These are phyloP conservation scores for Polygonum maritimum DNA, from an alignment of 148 eudicot species.

Conservation along the genomic window DNA sequence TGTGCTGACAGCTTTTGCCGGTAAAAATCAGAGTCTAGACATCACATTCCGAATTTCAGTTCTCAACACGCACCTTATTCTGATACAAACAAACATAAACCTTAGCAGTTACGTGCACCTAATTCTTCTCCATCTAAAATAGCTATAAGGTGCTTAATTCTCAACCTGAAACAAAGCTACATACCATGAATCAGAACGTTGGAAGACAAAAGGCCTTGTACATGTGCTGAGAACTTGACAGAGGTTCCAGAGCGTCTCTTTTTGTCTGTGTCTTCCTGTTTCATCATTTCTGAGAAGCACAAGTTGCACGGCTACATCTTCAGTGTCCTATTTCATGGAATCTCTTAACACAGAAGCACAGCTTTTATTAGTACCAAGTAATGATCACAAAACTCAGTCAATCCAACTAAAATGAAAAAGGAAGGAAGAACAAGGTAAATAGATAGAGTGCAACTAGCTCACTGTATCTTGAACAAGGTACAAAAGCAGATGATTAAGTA, in stretches of 20 bases:
- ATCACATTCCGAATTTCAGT: not conserved
- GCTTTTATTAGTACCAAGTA: not conserved
- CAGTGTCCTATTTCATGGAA: not conserved
- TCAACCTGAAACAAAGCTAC: not conserved
- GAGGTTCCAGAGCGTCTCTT: not conserved
- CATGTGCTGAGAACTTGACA: not conserved
- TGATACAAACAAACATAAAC: not conserved
- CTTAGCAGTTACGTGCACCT: not conserved
- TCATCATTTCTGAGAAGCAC: not conserved
- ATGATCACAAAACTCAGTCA: not conserved
- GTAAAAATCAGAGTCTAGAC: not conserved
- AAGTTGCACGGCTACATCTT: not conserved
- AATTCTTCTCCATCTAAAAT: not conserved
- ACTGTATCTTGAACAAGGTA: not conserved
- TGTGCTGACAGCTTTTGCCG: not conserved
- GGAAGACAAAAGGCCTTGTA: not conserved
- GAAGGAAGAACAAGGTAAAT: not conserved
- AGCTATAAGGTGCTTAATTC: not conserved
- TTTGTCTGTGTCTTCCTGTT: not conserved
- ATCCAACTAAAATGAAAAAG: not conserved
- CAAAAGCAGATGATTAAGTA: not conserved
- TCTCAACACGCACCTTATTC: slow-evolving; percentile 1
- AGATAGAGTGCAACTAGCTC: not conserved
- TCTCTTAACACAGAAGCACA: not conserved
- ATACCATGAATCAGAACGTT: not conserved